Evolutionary conservation across 306 rosid species (phyloP).

Genomic region (Mimosa pudica): DNA sequence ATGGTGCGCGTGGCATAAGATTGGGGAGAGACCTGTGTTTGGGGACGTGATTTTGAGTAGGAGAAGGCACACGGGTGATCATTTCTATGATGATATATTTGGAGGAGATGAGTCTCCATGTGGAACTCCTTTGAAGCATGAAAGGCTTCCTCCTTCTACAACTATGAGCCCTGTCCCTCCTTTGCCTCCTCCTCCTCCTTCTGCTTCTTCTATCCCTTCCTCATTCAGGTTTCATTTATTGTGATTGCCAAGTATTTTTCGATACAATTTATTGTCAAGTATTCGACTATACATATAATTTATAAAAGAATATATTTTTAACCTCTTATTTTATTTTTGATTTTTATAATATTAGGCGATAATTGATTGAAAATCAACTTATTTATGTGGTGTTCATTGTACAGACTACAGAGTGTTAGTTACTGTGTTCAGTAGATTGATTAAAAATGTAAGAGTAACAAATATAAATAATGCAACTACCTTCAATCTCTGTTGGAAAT

Average conservation of each 20-base stretch:
- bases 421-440: too few species aligned
- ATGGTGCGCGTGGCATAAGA: slow-evolving; percentile 42
- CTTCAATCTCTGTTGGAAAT: too few species aligned
- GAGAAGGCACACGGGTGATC: slow-evolving; percentile 51
- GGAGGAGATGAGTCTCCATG: slow-evolving; percentile 54
- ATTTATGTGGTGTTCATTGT: not conserved
- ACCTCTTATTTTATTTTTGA: too few species aligned
- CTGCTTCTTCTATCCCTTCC: slow-evolving; percentile 45
- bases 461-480: too few species aligned
- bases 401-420: not conserved
- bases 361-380: not conserved
- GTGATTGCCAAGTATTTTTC: too few species aligned
- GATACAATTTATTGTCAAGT: too few species aligned
- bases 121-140: slow-evolving; percentile 61
- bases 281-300: not conserved
- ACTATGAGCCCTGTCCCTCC: slow-evolving; percentile 55
- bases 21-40: slow-evolving; percentile 73
- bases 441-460: too few species aligned
- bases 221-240: slow-evolving; percentile 55
- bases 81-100: slow-evolving; percentile 85
- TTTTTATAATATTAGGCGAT: not conserved
- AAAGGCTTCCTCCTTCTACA: slow-evolving; percentile 37
- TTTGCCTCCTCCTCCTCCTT: slow-evolving; percentile 42
- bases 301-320: not conserved
- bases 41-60: slow-evolving; percentile 56